These are phyloP conservation scores for Salix arbutifolia DNA, from an alignment of 345 rosid species.

Conservation along the genomic window DNA sequence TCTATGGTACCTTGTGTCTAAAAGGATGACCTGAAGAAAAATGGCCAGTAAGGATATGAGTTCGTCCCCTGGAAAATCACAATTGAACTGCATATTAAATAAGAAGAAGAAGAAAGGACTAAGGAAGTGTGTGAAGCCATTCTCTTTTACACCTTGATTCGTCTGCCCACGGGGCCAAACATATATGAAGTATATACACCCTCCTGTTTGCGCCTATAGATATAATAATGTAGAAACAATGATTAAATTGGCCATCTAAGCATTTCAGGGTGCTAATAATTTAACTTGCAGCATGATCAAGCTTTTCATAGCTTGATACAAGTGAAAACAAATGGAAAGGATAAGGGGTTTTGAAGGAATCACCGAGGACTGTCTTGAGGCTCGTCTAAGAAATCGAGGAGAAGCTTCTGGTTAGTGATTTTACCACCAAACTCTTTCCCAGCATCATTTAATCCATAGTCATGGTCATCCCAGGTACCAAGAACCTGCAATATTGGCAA, in stretches of 20 bases:
- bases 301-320: neutral
- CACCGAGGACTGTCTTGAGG: conserved; percentile 76
- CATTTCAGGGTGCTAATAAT: neutral
- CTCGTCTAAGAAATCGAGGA: conserved; percentile 84
- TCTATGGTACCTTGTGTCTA: conserved; percentile 81
- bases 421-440: conserved; percentile 73
- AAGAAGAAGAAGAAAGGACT: neutral
- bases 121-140: neutral
- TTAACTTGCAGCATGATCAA: neutral
- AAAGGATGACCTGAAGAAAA: conserved; percentile 55
- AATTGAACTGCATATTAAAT: neutral
- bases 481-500: conserved; percentile 35
- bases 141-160: conserved; percentile 53
- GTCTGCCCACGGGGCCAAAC: conserved; percentile 55
- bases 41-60: neutral
- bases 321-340: neutral
- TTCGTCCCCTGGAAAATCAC: neutral
- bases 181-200: conserved; percentile 78
- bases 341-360: neutral
- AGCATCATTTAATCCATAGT: conserved; percentile 81
- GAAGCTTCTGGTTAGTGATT: conserved; percentile 61
- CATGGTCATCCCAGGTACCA: conserved; percentile 96
- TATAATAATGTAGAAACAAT: neutral
- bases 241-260: neutral
- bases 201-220: conserved; percentile 65